A percentile compares a stretch with the other conserved stretches of the same genome.
phyloP scores from a whole-genome alignment of 2,329 filamentous ascomycete species.

The Stagonosporopsis chrysanthemi region DNA sequence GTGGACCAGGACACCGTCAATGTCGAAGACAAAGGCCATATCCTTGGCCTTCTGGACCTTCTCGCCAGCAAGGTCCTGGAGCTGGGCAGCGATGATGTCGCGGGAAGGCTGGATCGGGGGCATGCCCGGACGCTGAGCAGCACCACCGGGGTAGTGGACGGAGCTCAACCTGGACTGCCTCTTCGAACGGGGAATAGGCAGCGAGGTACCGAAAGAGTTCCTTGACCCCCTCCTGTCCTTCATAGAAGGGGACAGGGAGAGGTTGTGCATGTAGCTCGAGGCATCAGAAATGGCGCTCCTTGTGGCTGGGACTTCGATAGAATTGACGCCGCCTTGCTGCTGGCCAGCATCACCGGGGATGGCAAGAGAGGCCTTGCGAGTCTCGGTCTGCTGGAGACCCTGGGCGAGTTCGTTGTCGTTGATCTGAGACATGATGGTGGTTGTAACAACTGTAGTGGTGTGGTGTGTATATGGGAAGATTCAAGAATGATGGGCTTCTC shows the following conservation, averaged over 20 bases:
- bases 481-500: slow-evolving; percentile 10
- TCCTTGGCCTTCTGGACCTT: slow-evolving; percentile 76
- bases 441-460: slow-evolving; percentile 3
- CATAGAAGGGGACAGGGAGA: slow-evolving; percentile 72
- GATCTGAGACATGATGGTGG: slow-evolving; percentile 62
- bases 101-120: slow-evolving; percentile 67
- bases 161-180: slow-evolving; percentile 72
- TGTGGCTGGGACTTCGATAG: slow-evolving; percentile 74
- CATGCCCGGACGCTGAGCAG: slow-evolving; percentile 63
- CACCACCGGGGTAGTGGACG: slow-evolving; percentile 59
- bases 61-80: slow-evolving; percentile 71
- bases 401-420: slow-evolving; percentile 64
- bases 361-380: slow-evolving; percentile 41
- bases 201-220: slow-evolving; percentile 76
- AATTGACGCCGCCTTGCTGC: slow-evolving; percentile 48
- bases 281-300: slow-evolving; percentile 73
- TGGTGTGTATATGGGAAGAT: neutral
- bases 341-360: slow-evolving; percentile 38
- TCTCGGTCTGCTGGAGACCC: slow-evolving; percentile 40
- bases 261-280: slow-evolving; percentile 74
- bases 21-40: slow-evolving; percentile 83
- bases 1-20: slow-evolving; percentile 77
- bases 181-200: slow-evolving; percentile 76
- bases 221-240: slow-evolving; percentile 72
- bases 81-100: slow-evolving; percentile 73